Evolutionary conservation across 257 asterid genomes (phyloP), one percentile per base, ranked within the genome.

Genomic region (Phtheirospermum japonicum): DNA sequence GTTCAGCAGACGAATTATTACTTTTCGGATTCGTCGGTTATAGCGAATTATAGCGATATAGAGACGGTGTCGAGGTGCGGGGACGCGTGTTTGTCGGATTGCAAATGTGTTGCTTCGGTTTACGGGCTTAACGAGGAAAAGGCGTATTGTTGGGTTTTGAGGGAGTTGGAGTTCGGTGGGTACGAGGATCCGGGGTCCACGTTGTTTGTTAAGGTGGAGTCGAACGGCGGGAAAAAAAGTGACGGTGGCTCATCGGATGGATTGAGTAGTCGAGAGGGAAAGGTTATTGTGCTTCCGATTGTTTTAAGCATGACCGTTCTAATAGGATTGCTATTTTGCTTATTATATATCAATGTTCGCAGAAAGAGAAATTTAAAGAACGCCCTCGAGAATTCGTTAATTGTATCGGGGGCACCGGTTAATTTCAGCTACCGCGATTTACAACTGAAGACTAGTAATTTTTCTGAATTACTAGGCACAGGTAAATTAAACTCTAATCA

Each of bases 91-190:
- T 79, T 88, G 31, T 76, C 87, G 0, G 85, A 79, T 48, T 90
- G 98, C 20, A 80, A 84, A 8, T 90, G 98, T 33, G 83, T 84
- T 28, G 95, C 94, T 39, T 88, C 96, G 5, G 84, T 90, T 49
- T 85, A 88, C 5, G 96, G 96, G 48, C 89, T 90, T n/a, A 70
- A 67, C 5, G 98, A 82, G 72, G 98, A 90, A 69, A 75, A 79
- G 57, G 78, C 96, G 10, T 90, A 88, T 30, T 90, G 96, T 70
- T 90, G 98, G 98, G 52, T 90, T 10, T 74, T 90, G 37, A 74
- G 73, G 72, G 71, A 74, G 34, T 72, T 85, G 82, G 92, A 84
- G 58, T 88, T 84, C 40, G 96, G 98, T 54, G 98, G 96, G 43
- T 91, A 79, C 18, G 89, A 80, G 76, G 95, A 88, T 70, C 61